phyloP scores from a whole-genome alignment of 805 yeast genomes.

The Candida wancherniae region DNA sequence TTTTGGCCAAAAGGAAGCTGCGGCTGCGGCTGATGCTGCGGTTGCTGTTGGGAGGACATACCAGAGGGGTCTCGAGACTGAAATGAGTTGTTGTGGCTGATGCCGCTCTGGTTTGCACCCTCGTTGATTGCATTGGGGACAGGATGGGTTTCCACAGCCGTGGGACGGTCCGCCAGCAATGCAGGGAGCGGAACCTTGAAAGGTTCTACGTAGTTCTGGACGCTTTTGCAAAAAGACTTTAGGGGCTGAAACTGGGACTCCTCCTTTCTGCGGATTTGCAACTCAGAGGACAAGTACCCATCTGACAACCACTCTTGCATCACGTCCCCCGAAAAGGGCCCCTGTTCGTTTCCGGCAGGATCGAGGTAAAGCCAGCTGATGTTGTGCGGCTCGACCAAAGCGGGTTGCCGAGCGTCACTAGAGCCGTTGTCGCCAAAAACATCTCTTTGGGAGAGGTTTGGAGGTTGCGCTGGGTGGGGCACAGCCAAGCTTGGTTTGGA shows the following conservation, averaged over 20 bases:
- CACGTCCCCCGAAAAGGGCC: constrained; percentile 68
- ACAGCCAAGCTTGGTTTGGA: background rate
- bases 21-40: too few species aligned
- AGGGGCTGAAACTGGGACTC: constrained; percentile 49
- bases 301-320: constrained; percentile 77
- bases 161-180: constrained; percentile 2
- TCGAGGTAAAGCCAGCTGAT: constrained; percentile 73
- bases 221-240: constrained; percentile 45
- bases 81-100: constrained; percentile 3
- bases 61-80: constrained; percentile 3
- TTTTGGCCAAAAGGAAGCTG: constrained; percentile 12
- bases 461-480: constrained; percentile 1
- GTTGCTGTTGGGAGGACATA: constrained; percentile 7
- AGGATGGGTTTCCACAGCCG: constrained; percentile 3
- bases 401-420: background rate
- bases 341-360: constrained; percentile 65
- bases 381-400: constrained; percentile 18
- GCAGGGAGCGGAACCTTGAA: constrained; percentile 55
- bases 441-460: constrained; percentile 2
- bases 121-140: constrained; percentile 5
- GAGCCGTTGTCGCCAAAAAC: background rate
- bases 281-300: constrained; percentile 51
- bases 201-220: constrained; percentile 52
- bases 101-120: background rate
- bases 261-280: constrained; percentile 56